These are phyloP conservation scores for Chlamydomonas incerta DNA, from an alignment of 139 green algal genomes.

Conservation along the genomic window DNA sequence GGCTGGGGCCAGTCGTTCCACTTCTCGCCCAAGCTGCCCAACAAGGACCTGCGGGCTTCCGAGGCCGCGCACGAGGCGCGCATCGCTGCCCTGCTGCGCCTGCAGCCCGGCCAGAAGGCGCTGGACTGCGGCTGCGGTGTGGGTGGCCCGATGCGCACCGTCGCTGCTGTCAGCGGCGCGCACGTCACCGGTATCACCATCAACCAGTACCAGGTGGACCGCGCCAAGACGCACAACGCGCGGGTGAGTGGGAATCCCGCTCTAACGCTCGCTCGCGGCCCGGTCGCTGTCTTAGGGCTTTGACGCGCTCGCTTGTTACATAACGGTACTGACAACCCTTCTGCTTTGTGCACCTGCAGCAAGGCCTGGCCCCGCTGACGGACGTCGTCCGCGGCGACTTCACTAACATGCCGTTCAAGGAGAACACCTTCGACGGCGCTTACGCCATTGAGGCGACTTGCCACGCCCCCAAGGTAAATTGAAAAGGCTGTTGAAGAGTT, in stretches of 20 bases:
- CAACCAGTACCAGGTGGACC: constrained; percentile 95
- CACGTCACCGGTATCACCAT: constrained; percentile 98
- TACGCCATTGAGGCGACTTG: constrained; percentile 99
- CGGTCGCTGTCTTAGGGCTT: not conserved
- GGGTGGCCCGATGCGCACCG: constrained; percentile 96
- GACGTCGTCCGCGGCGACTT: constrained; percentile 95
- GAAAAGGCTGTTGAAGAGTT: too few species aligned
- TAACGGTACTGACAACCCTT: too few species aligned
- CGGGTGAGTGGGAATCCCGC: constrained; percentile 57
- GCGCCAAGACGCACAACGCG: constrained; percentile 83
- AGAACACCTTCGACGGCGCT: constrained; percentile 88
- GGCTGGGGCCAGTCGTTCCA: constrained; percentile 98
- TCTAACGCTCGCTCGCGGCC: constrained; percentile 9
- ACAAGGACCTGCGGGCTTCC: constrained; percentile 70
- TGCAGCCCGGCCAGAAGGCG: constrained; percentile 80
- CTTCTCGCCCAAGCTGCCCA: constrained; percentile 92
- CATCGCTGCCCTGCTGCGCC: constrained; percentile 75
- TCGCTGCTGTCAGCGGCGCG: constrained; percentile 83
- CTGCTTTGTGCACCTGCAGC: constrained; percentile 37
- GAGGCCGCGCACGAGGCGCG: constrained; percentile 93
- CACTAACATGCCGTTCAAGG: constrained; percentile 92
- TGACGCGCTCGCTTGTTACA: too few species aligned
- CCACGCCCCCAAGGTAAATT: constrained; percentile 86
- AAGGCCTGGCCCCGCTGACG: constrained; percentile 80
- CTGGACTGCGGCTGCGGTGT: constrained; percentile 98